Conservation (phyloP, 495 filamentous ascomycete species). For the Astrothelium subdiscretum region DNA sequence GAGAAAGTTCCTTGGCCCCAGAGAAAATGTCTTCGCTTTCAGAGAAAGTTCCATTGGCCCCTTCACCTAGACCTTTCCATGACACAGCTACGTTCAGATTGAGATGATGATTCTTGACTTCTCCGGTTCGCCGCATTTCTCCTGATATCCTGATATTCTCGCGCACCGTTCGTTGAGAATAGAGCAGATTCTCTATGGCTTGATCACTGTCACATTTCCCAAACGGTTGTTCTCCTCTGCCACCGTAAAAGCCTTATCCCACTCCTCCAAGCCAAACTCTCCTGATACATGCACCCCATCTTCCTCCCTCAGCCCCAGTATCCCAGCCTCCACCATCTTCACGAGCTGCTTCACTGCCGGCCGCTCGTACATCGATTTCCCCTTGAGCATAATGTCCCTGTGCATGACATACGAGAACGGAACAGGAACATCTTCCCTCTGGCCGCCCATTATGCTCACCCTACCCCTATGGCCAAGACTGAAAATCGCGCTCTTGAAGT, state of each 20-base stretch:
- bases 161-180: too few species aligned
- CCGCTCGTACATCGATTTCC: conserved; percentile 41
- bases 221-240: conserved; percentile 5
- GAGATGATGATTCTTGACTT: background rate
- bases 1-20: too few species aligned
- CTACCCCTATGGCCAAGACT: conserved; percentile 33
- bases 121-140: background rate
- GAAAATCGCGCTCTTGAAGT: conserved; percentile 32
- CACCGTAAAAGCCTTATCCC: conserved; percentile 12
- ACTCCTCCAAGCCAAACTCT: conserved; percentile 10
- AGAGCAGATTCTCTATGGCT: background rate
- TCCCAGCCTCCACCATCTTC: conserved; percentile 13
- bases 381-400: conserved; percentile 34
- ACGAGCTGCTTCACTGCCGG: conserved; percentile 7
- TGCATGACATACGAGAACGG: conserved; percentile 32
- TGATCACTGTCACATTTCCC: conserved; percentile 5
- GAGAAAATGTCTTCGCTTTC: background rate
- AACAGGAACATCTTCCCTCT: conserved; percentile 27
- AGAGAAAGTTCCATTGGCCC: background rate
- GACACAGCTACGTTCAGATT: background rate
- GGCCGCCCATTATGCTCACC: conserved; percentile 37
- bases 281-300: conserved; percentile 3
- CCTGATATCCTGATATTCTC: too few species aligned
- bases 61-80: too few species aligned
- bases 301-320: conserved; percentile 4